Percentiles rank a stretch among this genome's conserved stretches.
These are phyloP conservation scores for Citrus unshiu DNA, from an alignment of 345 rosid species.

Conservation along the genomic window DNA sequence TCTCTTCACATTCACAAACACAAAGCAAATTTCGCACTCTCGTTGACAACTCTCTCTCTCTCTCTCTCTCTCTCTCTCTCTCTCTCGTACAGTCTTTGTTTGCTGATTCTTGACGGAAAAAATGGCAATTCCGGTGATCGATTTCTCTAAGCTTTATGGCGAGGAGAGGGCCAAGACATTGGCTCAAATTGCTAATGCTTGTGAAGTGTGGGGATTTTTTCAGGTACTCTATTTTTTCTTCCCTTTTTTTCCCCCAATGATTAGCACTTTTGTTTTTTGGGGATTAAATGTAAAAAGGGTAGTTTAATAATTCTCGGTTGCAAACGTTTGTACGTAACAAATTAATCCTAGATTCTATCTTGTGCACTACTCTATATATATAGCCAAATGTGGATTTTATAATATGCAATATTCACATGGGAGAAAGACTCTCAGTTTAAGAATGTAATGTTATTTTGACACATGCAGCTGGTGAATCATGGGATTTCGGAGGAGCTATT, in stretches of 20 bases:
- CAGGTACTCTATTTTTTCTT: slow-evolving; percentile 42
- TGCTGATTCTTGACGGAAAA: background rate
- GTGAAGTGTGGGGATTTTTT: slow-evolving; percentile 92
- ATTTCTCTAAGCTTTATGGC: slow-evolving; percentile 76
- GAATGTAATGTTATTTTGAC: background rate
- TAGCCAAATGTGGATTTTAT: too few species aligned
- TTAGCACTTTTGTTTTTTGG: background rate
- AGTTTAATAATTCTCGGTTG: background rate
- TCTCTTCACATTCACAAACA: background rate
- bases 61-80: background rate
- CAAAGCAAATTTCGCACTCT: background rate
- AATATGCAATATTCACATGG: too few species aligned
- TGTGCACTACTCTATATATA: too few species aligned
- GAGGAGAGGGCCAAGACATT: slow-evolving; percentile 60
- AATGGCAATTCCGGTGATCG: slow-evolving; percentile 92
- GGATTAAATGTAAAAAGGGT: background rate
- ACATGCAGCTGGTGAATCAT: slow-evolving; percentile 69
- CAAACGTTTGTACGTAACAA: background rate
- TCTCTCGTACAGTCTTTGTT: background rate
- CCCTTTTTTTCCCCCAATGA: background rate
- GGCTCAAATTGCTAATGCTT: slow-evolving; percentile 68
- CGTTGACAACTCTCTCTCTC: background rate
- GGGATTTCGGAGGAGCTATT: slow-evolving; percentile 70
- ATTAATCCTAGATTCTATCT: too few species aligned
- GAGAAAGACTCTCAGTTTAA: background rate